Conservation (phyloP, 345 rosid genomes). For the Rhizophora apiculata region DNA sequence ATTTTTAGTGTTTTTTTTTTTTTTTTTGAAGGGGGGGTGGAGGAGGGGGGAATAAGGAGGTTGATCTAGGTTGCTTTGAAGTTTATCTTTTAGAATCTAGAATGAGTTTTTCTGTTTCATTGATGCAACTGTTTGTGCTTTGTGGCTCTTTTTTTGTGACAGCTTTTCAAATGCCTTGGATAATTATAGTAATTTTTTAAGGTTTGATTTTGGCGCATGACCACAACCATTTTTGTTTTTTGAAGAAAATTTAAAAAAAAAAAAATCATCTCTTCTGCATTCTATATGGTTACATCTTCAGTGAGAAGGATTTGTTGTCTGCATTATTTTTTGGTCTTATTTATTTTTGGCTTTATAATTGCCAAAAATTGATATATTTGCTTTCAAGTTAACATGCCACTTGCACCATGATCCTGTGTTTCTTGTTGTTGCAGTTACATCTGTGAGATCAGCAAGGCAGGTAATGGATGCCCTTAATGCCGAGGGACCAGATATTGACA, state of each 20-base stretch:
- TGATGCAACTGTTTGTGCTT: no score
- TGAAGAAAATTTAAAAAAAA: not conserved
- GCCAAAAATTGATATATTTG: constrained; percentile 2
- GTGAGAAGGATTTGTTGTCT: no score
- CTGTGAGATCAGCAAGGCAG: constrained; percentile 89
- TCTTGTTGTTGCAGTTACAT: constrained; percentile 56
- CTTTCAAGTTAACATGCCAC: not conserved
- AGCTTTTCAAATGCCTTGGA: not conserved
- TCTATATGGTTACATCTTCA: not conserved
- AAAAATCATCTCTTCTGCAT: not conserved
- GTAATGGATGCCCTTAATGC: constrained; percentile 95
- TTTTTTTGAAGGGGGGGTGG: no score
- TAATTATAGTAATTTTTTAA: not conserved
- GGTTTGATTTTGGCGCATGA: not conserved
- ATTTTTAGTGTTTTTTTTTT: no score
- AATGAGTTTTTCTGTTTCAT: no score
- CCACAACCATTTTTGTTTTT: not conserved
- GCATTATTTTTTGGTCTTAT: not conserved
- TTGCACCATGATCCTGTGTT: constrained; percentile 8
- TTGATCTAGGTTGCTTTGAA: no score
- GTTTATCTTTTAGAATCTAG: no score
- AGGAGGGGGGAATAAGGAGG: no score
- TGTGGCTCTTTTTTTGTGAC: no score
- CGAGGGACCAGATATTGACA: constrained; percentile 91
- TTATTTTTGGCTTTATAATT: not conserved